A percentile compares a stretch with the other conserved stretches of the same genome.
These are phyloP conservation scores for Themeda triandra DNA, from an alignment of 176 grass and related monocot genomes.

Conservation along the genomic window DNA sequence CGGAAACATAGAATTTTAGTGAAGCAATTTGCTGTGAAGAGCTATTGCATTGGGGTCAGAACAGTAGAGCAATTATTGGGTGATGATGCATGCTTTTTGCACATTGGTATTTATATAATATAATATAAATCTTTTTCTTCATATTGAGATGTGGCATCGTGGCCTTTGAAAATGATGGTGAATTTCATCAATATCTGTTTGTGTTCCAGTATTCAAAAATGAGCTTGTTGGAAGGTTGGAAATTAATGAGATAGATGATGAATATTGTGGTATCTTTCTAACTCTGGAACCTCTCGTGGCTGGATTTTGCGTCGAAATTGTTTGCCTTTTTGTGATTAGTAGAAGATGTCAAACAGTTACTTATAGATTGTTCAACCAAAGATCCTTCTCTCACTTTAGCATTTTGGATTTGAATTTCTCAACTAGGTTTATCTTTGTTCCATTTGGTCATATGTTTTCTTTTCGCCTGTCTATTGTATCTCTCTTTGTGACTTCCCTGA, in stretches of 20 bases:
- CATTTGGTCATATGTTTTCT: neutral
- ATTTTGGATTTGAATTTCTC: neutral
- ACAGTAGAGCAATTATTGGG: neutral
- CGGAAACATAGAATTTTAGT: neutral
- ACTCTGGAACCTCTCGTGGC: neutral
- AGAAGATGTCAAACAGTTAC: neutral
- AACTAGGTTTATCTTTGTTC: neutral
- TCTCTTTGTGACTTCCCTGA: neutral
- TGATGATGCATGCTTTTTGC: neutral
- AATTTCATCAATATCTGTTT: neutral
- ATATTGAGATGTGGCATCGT: neutral
- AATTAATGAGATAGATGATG: too few relatives aligned
- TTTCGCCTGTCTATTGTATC: neutral
- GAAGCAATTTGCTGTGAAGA: neutral
- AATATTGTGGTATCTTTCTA: neutral
- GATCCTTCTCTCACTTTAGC: neutral
- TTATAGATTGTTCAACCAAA: neutral
- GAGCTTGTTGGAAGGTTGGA: neutral
- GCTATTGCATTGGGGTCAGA: neutral
- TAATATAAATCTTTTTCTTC: neutral
- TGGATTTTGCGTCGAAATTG: neutral
- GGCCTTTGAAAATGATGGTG: neutral
- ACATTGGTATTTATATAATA: neutral
- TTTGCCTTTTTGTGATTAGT: neutral
- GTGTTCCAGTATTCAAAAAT: neutral